Evolutionary conservation across 768 basidiomycete genomes (phyloP).

Genomic region (Hygrocybe coccinea): DNA sequence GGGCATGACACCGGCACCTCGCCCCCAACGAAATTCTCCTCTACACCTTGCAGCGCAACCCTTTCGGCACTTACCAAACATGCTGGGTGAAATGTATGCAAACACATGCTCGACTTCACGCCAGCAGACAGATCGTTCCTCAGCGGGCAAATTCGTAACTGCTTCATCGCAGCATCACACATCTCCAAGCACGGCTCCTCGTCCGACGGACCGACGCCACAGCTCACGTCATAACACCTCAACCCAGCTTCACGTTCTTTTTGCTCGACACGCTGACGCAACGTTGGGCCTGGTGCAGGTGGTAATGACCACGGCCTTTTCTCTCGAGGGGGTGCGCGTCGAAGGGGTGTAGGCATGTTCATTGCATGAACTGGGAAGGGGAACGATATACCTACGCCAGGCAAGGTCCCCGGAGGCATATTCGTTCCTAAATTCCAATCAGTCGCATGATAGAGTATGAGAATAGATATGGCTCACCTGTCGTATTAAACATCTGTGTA

Average conservation of each 20-base stretch:
- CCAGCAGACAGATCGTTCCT: constrained; percentile 15
- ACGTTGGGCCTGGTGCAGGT: constrained; percentile 59
- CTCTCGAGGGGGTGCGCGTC: constrained; percentile 18
- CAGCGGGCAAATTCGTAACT: constrained; percentile 35
- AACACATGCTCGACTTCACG: constrained; percentile 39
- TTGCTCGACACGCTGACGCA: constrained; percentile 69
- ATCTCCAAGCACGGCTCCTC: constrained; percentile 52
- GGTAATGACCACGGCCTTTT: constrained; percentile 56
- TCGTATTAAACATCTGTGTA: neutral
- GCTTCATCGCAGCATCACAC: constrained; percentile 28
- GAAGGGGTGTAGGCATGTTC: neutral
- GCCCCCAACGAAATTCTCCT: constrained; percentile 35
- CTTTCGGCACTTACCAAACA: constrained; percentile 69
- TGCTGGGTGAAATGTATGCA: constrained; percentile 64
- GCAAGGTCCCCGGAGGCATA: neutral
- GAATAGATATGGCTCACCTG: neutral
- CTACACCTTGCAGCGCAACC: constrained; percentile 56
- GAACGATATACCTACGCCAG: constrained; percentile 12
- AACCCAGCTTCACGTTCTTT: constrained; percentile 68
- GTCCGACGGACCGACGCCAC: constrained; percentile 70
- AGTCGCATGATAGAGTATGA: neutral
- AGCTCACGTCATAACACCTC: constrained; percentile 67
- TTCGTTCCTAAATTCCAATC: neutral
- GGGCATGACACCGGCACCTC: constrained; percentile 70
- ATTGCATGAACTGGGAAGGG: neutral